These are phyloP conservation scores for Physcomitrellopsis africana DNA, from an alignment of 225 moss, liverwort and hornwort species.

Conservation along the genomic window DNA sequence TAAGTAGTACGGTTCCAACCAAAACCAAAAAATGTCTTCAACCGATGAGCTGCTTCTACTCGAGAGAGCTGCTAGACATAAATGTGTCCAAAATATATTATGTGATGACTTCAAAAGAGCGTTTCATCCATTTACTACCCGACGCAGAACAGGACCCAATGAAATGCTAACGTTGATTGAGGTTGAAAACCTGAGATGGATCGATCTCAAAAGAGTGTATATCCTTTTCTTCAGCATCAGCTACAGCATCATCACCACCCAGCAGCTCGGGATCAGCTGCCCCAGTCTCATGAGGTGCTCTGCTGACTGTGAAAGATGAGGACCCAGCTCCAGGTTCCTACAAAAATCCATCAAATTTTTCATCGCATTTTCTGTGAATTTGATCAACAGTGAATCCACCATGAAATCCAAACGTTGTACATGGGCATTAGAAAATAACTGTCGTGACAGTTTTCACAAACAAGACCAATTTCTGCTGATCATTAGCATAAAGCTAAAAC, in stretches of 20 bases:
- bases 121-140: slow-evolving; percentile 6
- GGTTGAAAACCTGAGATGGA: slow-evolving; percentile 77
- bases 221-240: slow-evolving; percentile 91
- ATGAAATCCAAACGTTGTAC: background rate
- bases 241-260: slow-evolving; percentile 67
- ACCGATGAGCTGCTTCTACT: background rate
- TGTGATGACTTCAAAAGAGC: background rate
- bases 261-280: slow-evolving; percentile 74
- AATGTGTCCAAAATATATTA: slow-evolving; percentile 10
- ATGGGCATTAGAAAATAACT: background rate
- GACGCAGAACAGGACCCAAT: background rate
- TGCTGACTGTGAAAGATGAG: slow-evolving; percentile 79
- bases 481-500: slow-evolving; percentile 12
- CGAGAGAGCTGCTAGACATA: slow-evolving; percentile 5
- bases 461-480: background rate
- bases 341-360: background rate
- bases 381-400: background rate
- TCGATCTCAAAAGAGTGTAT: slow-evolving; percentile 97
- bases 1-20: slow-evolving; percentile 9
- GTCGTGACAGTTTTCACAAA: background rate
- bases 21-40: slow-evolving; percentile 3
- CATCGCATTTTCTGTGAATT: background rate
- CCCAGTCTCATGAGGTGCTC: slow-evolving; percentile 79
- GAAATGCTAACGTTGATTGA: slow-evolving; percentile 17
- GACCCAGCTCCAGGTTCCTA: slow-evolving; percentile 52